Base-by-base conservation (phyloP, 176 grass and related monocot species). In the Phragmites australis region DNA sequence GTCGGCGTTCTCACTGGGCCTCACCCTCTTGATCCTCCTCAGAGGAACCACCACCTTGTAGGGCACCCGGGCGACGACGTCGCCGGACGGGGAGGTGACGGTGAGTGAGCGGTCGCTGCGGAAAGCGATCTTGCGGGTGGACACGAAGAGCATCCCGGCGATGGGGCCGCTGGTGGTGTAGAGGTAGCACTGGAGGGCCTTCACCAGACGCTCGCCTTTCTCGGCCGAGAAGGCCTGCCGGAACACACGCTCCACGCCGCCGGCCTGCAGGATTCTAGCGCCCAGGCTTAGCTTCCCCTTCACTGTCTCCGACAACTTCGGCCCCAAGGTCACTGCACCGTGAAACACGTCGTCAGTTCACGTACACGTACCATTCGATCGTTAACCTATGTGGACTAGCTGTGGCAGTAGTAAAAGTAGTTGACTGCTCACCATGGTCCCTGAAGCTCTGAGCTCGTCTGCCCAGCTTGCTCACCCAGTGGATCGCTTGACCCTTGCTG, bases 101-200 rank as follows among this genome's bases (percentile, higher is more conserved):
- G 77, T 65, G 58, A 97, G 87, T 15, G 92, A 92, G 11, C 80
- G 89, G 78, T 98, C 86, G 75, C 95, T 98, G 75, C 86, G 88
- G 82, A 98, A 98, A 15, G 95, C 95, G 47, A 98, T 73, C 77
- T 88, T 89, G 51, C 86, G 68, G 9, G 70, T 88, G 80, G 95
- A 92, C 17, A 98, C 87, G 81, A 98, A 98, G 77, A 98, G 88
- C 83, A 83, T 94, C 61, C 95, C 95, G 40, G 87, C 73, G 54
- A 98, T 94, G 70, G 92, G 92, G 10, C 95, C 95, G 52, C 88
- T 81, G 7, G 95, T 94, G 68, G 95, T 94, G 73, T 87, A 93
- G 32, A 98, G 88, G 86, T 94, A 99, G 83, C 95, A 98, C 75
- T 94, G 88, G n/a, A 89, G 84, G 0, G 85, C 77, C 74, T 93